A percentile compares a stretch with the other conserved stretches of the same genome.
Evolutionary conservation across 805 yeast species (phyloP).

Genomic region (Maudiozyma barnettii): DNA sequence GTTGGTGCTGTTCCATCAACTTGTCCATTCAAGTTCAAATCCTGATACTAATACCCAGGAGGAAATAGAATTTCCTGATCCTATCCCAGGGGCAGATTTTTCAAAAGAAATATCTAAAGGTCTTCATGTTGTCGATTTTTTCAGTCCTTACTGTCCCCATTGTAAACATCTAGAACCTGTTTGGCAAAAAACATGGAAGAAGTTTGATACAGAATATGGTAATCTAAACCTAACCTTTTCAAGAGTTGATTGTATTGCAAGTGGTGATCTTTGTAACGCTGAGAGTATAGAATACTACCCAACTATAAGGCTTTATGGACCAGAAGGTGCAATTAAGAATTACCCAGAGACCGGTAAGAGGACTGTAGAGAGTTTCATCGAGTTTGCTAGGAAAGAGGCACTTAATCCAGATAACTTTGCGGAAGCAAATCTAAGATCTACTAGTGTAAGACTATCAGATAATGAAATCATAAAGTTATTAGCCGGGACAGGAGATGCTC

Average conservation of each 20-base stretch:
- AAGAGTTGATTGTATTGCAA: conserved; percentile 77
- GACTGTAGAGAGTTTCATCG: conserved; percentile 39
- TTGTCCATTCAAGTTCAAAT: neutral
- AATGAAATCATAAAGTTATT: conserved; percentile 39
- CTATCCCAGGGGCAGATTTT: conserved; percentile 42
- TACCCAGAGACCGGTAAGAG: conserved; percentile 42
- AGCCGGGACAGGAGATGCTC: conserved; percentile 40
- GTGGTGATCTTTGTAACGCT: conserved; percentile 74
- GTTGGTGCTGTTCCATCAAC: neutral
- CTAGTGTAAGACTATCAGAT: conserved; percentile 33
- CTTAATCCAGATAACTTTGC: conserved; percentile 35
- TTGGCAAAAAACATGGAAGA: conserved; percentile 62
- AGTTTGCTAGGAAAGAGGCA: conserved; percentile 47
- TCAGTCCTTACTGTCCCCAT: conserved; percentile 81
- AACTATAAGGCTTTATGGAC: conserved; percentile 56
- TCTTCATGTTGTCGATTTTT: conserved; percentile 75
- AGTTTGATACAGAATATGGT: conserved; percentile 37
- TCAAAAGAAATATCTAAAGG: conserved; percentile 41
- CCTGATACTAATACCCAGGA: neutral
- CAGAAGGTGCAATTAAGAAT: conserved; percentile 37
- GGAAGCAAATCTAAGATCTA: conserved; percentile 32
- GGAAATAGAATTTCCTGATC: conserved; percentile 35
- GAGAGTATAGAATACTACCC: conserved; percentile 66
- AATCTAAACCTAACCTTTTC: conserved; percentile 42
- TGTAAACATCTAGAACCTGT: conserved; percentile 71